These are phyloP conservation scores for Ceratocystis huliohia DNA, from an alignment of 2,329 filamentous ascomycete genomes.

Conservation along the genomic window DNA sequence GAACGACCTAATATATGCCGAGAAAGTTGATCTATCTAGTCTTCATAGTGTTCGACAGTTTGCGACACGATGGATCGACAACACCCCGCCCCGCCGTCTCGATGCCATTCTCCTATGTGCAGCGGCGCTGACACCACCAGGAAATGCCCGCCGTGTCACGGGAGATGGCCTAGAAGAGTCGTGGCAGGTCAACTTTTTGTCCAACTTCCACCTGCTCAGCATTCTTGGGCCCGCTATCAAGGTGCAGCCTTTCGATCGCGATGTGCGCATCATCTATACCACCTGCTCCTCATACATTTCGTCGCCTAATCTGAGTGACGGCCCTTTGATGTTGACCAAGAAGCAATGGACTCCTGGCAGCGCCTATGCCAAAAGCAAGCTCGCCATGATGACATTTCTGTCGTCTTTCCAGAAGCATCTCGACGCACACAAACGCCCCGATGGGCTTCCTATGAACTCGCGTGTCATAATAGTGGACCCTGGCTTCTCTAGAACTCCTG, in stretches of 20 bases:
- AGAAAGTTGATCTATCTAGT: slow-evolving; percentile 80
- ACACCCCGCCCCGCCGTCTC: slow-evolving; percentile 72
- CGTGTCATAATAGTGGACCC: slow-evolving; percentile 81
- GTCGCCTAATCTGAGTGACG: slow-evolving; percentile 52
- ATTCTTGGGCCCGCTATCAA: slow-evolving; percentile 83
- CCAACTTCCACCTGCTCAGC: slow-evolving; percentile 87
- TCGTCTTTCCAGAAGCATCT: slow-evolving; percentile 87
- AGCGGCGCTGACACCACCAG: slow-evolving; percentile 59
- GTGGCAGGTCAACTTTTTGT: slow-evolving; percentile 90
- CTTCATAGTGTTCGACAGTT: slow-evolving; percentile 87
- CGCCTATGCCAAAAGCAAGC: slow-evolving; percentile 53
- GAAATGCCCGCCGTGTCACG: slow-evolving; percentile 47
- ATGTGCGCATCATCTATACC: slow-evolving; percentile 75
- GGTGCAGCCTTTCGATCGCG: slow-evolving; percentile 83
- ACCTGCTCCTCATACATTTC: slow-evolving; percentile 83
- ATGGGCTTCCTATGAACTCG: slow-evolving; percentile 68
- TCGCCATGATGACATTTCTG: slow-evolving; percentile 82
- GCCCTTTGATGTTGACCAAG: slow-evolving; percentile 30
- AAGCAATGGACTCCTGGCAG: slow-evolving; percentile 42
- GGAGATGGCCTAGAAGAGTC: slow-evolving; percentile 73
- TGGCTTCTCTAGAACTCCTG: slow-evolving; percentile 70
- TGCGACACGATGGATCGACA: slow-evolving; percentile 96
- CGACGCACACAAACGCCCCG: slow-evolving; percentile 68
- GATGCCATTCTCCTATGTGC: slow-evolving; percentile 88
- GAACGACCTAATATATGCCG: slow-evolving; percentile 86